These are phyloP conservation scores for Russula ochroleuca DNA, from an alignment of 768 basidiomycete species.

Conservation along the genomic window DNA sequence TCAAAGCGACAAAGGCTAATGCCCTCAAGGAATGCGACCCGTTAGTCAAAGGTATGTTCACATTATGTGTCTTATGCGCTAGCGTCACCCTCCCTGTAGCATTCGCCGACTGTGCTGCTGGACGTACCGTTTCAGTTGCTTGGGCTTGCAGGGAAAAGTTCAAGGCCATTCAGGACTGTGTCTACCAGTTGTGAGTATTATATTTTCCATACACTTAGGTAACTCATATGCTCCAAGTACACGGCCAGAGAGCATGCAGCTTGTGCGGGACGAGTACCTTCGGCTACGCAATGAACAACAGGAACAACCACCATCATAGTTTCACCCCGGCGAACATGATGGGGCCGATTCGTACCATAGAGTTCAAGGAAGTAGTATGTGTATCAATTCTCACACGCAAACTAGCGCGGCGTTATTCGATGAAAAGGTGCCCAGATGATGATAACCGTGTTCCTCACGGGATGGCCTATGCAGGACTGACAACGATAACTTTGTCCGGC, in stretches of 20 bases:
- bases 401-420: not conserved
- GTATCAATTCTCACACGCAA: not conserved
- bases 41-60: slow-evolving; percentile 60
- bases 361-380: not conserved
- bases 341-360: not conserved
- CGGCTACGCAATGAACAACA: slow-evolving; percentile 50
- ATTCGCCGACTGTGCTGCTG: slow-evolving; percentile 80
- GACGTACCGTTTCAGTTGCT: slow-evolving; percentile 76
- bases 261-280: slow-evolving; percentile 67
- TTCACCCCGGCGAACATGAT: not conserved
- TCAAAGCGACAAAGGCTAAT: slow-evolving; percentile 74
- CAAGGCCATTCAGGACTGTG: slow-evolving; percentile 68
- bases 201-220: not conserved
- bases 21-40: slow-evolving; percentile 76
- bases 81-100: slow-evolving; percentile 40
- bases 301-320: slow-evolving; percentile 19
- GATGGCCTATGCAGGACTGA: not conserved
- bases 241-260: slow-evolving; percentile 67
- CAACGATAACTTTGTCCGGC: not conserved
- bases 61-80: not conserved
- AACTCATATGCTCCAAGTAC: slow-evolving; percentile 44
- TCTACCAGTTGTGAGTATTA: slow-evolving; percentile 69
- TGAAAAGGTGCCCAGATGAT: not conserved
- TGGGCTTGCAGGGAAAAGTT: slow-evolving; percentile 78
- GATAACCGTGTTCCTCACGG: not conserved